Conservation (phyloP, 805 yeast genomes). For the Candida pseudofarinosa region DNA sequence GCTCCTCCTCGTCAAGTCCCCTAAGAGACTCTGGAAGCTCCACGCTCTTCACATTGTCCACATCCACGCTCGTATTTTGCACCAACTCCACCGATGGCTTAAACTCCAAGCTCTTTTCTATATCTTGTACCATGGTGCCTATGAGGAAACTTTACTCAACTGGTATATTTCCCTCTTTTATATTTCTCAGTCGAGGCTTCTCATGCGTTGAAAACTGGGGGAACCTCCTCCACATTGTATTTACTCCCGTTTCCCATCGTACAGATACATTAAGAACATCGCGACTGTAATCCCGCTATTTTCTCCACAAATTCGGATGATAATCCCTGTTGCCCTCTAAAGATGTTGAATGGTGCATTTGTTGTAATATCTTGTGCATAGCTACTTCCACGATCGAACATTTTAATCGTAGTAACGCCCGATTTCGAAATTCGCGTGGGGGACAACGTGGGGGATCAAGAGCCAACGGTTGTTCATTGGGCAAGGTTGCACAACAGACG, state of each 20-base stretch:
- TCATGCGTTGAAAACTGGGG: not conserved
- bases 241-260: not conserved
- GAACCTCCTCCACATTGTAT: not conserved
- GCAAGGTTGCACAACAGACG: no score
- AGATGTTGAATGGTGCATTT: not conserved
- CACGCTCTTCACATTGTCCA: constrained; percentile 5
- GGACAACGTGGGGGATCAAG: not conserved
- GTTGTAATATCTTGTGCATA: not conserved
- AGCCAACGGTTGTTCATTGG: no score
- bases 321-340: not conserved
- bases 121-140: not conserved
- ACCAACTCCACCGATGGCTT: not conserved
- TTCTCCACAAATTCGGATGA: not conserved
- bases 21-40: constrained; percentile 29
- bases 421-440: not conserved
- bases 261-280: not conserved
- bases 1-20: constrained; percentile 36
- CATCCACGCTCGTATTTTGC: not conserved
- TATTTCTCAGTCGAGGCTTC: not conserved
- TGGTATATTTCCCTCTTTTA: not conserved
- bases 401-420: not conserved
- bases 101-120: not conserved
- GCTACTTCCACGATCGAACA: not conserved
- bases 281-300: not conserved
- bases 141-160: not conserved